Conservation (phyloP, 805 yeast genomes). For the Ogataea methylovora region DNA sequence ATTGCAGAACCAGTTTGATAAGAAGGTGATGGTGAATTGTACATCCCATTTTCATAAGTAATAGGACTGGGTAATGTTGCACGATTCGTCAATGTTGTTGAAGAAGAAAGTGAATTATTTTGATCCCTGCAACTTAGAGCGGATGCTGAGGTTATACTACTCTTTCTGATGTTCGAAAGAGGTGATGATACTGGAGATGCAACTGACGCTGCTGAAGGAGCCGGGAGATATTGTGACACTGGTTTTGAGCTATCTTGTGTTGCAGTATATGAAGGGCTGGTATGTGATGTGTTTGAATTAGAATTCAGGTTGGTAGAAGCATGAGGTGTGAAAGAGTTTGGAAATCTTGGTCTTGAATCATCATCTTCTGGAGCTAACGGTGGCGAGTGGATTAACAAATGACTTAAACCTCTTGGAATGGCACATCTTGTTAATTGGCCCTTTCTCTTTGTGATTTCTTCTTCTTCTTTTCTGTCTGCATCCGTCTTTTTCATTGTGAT, state of each 20-base stretch:
- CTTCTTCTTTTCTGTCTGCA: conserved; percentile 35
- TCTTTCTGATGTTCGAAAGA: not conserved
- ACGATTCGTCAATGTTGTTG: conserved; percentile 3
- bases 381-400: conserved; percentile 36
- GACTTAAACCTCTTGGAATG: conserved; percentile 48
- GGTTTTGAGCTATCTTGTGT: not conserved
- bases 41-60: conserved; percentile 2
- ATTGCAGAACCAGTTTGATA: not conserved
- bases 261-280: not conserved
- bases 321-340: conserved; percentile 3
- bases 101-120: conserved; percentile 4
- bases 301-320: not conserved
- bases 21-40: conserved; percentile 5
- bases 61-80: conserved; percentile 4
- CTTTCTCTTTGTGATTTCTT: conserved; percentile 38
- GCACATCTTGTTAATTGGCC: conserved; percentile 44
- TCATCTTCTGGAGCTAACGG: conserved; percentile 21
- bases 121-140: not conserved
- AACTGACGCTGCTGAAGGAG: not conserved
- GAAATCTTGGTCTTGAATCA: too few species aligned
- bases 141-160: conserved; percentile 3
- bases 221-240: not conserved
- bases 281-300: too few species aligned
- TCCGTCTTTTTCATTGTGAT: conserved; percentile 24
- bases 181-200: conserved; percentile 1